Evolutionary conservation across 768 basidiomycete genomes (phyloP), one percentile per base, ranked within the genome.

Genomic region (Leccinum boreale): DNA sequence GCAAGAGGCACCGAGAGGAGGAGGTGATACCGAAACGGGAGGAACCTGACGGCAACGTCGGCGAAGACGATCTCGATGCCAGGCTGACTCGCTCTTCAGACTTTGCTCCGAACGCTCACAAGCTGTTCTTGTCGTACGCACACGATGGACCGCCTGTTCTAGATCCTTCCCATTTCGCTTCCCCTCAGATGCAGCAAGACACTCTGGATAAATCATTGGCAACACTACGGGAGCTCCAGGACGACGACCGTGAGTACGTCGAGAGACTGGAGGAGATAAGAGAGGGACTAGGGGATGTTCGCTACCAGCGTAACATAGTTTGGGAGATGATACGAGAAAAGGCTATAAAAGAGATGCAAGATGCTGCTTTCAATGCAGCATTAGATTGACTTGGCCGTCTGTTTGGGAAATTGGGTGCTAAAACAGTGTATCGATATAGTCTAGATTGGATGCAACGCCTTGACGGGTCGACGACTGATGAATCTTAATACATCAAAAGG

Each of bases 191-290:
- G 74, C 89, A 90, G 62, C 72, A 83, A 57, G 86, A 85, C 49
- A 85, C 76, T 14, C 68, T 94, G 55, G 90, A 92, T 67, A 92
- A 90, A 68, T 85, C 87, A 14, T 63, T 93, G 36, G 82, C 86
- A 15, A 79, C 83, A 2, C 73, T 94, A 53, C 83, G 88, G 52
- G 92, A 94, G 63, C 75, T 94, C 21, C 87, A 90, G 62, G 92
- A 94, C 65, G 92, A 94, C 64, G 89, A 88, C 5, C 78, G 90
- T 47, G 92, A 94, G 71, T 94, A 94, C 67, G 85, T 89, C 5
- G 92, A 93, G 66, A 82, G 92, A 26, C 72, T 94, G 54, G 83
- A 89, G 65, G 92, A 94, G 69, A 90, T 94, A 54, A 74, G 92
- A 53, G 90, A 94, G 62, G 84, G 85, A 3, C 70, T 94, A 55